Percentiles rank a stretch among this genome's conserved stretches.
Conservation (phyloP, 2,329 filamentous ascomycete genomes). For the Thielaviopsis populi region DNA sequence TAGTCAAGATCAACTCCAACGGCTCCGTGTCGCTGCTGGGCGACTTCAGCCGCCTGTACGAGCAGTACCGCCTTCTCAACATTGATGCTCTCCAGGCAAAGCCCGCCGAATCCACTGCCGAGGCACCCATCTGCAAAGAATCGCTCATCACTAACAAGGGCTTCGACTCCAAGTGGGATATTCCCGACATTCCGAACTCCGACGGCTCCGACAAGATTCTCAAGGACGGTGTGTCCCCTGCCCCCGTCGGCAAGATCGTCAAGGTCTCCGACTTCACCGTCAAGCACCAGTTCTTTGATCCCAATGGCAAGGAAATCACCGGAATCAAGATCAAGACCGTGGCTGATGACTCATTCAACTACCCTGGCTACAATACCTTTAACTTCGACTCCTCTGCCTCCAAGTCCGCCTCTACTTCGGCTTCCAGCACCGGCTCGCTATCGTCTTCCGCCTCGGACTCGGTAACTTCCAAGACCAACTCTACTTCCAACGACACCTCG, state of each 20-base stretch:
- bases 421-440: constrained; percentile 5
- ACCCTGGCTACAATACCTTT: constrained; percentile 29
- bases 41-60: constrained; percentile 61
- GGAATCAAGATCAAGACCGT: constrained; percentile 35
- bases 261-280: constrained; percentile 50
- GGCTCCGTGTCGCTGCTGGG: constrained; percentile 41
- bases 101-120: constrained; percentile 34
- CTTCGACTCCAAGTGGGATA: constrained; percentile 67
- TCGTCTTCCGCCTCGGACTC: constrained; percentile 8
- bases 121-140: constrained; percentile 47
- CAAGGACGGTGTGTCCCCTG: constrained; percentile 53
- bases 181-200: constrained; percentile 46
- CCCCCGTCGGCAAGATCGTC: constrained; percentile 53
- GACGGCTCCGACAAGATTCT: constrained; percentile 57
- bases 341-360: constrained; percentile 31
- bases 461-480: not conserved
- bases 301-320: constrained; percentile 28
- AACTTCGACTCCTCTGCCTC: constrained; percentile 16
- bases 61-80: constrained; percentile 62
- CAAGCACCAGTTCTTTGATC: constrained; percentile 28
- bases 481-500: constrained; percentile 6
- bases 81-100: constrained; percentile 49
- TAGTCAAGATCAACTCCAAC: constrained; percentile 47
- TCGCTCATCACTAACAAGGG: constrained; percentile 50
- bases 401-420: constrained; percentile 3